These are phyloP conservation scores for Phlyctochytrium arcticum DNA, from an alignment of 192 early-diverging fungal species.

Conservation along the genomic window DNA sequence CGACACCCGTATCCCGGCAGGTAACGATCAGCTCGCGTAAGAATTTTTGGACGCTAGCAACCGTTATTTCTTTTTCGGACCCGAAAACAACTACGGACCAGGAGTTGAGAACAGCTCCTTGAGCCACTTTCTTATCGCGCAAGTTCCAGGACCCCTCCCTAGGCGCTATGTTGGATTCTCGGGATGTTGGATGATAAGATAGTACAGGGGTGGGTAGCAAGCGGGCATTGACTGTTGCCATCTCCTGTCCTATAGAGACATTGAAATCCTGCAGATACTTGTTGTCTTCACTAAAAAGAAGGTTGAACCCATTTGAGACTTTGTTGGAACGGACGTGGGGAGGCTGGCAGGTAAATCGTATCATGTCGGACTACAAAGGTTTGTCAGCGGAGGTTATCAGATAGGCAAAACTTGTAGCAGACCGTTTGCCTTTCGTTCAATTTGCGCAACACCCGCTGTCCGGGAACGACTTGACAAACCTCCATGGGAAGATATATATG, in stretches of 20 bases:
- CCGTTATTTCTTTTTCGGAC: conserved; percentile 43
- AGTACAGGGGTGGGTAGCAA: conserved; percentile 75
- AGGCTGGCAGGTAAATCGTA: conserved; percentile 81
- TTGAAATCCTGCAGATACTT: conserved; percentile 76
- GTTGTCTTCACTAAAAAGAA: conserved; percentile 64
- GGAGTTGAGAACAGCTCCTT: conserved; percentile 65
- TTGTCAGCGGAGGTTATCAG: no score
- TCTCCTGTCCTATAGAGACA: conserved; percentile 58
- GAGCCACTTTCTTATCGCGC: conserved; percentile 69
- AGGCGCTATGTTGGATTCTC: conserved; percentile 50
- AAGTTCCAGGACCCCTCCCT: conserved; percentile 85
- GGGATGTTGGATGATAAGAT: conserved; percentile 57
- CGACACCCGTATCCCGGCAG: conserved; percentile 66
- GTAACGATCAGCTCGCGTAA: conserved; percentile 67
- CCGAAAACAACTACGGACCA: conserved; percentile 82
- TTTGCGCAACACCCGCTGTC: conserved; percentile 79
- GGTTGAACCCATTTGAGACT: conserved; percentile 65
- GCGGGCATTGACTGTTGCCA: conserved; percentile 69
- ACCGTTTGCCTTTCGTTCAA: conserved; percentile 64
- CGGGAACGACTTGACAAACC: conserved; percentile 76
- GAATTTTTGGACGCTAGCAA: conserved; percentile 59
- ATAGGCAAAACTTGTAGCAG: background rate
- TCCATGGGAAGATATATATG: conserved; percentile 85
- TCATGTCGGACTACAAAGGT: conserved; percentile 81
- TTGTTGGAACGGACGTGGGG: conserved; percentile 78